Evolutionary conservation across 2,329 filamentous ascomycete species (phyloP).

Genomic region (Pseudocercospora vitis): DNA sequence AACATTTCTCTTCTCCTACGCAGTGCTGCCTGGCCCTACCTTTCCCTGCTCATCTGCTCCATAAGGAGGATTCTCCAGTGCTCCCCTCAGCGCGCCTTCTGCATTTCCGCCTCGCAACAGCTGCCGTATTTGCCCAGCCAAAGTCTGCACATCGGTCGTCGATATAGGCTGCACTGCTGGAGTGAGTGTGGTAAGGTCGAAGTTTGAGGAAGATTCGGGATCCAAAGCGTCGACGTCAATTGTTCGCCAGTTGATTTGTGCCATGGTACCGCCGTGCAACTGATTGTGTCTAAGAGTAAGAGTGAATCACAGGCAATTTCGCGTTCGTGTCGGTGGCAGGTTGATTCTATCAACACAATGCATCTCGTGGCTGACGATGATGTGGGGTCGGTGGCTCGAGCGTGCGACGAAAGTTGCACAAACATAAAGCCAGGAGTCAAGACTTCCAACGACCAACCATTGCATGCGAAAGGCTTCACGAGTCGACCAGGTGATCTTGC

Average conservation of each 20-base stretch:
- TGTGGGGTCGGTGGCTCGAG: slow-evolving; percentile 6
- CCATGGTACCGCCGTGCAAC: slow-evolving; percentile 16
- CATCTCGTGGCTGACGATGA: slow-evolving; percentile 7
- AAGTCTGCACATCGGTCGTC: slow-evolving; percentile 74
- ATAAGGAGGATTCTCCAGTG: slow-evolving; percentile 81
- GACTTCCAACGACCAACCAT: too few relatives aligned
- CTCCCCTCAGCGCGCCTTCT: slow-evolving; percentile 80
- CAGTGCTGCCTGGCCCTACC: slow-evolving; percentile 41
- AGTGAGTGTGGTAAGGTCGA: slow-evolving; percentile 80
- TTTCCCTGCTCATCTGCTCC: slow-evolving; percentile 55
- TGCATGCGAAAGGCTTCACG: not conserved
- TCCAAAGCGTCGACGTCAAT: slow-evolving; percentile 93
- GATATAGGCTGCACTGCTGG: slow-evolving; percentile 72
- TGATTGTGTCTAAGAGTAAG: not conserved
- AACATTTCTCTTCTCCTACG: not conserved
- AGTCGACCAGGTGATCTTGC: too few relatives aligned
- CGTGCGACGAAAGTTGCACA: too few relatives aligned
- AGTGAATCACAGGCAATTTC: too few relatives aligned
- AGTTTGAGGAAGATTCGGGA: slow-evolving; percentile 87
- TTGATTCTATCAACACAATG: slow-evolving; percentile 2
- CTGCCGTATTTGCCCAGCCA: slow-evolving; percentile 81
- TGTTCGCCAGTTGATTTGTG: slow-evolving; percentile 68
- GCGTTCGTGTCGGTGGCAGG: too few relatives aligned
- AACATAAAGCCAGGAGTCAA: too few relatives aligned
- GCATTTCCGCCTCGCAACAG: slow-evolving; percentile 81